phyloP scores from a whole-genome alignment of 495 filamentous ascomycete species.

The Aspergillus nanangensis region DNA sequence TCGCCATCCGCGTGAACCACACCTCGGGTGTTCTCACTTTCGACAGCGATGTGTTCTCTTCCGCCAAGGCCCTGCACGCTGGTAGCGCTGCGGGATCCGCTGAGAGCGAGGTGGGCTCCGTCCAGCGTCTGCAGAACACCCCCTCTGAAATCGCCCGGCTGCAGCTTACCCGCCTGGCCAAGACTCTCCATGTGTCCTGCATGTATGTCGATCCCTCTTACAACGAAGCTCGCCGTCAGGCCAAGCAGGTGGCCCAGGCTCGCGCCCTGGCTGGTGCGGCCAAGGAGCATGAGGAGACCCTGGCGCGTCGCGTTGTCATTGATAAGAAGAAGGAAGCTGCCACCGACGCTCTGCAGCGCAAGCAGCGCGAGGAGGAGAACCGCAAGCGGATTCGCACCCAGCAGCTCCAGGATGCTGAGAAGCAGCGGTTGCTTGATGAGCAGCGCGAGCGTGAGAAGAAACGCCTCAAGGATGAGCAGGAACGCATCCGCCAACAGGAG shows the following conservation, averaged over 20 bases:
- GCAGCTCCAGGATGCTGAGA: conserved; percentile 82
- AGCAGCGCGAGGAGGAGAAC: conserved; percentile 88
- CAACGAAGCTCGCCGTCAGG: conserved; percentile 70
- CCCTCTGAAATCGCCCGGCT: conserved; percentile 96
- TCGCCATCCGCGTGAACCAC: conserved; percentile 94
- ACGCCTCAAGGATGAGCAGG: conserved; percentile 83
- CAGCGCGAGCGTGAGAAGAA: conserved; percentile 85
- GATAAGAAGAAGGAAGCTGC: conserved; percentile 95
- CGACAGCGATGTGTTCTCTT: conserved; percentile 96
- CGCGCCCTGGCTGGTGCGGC: conserved; percentile 83
- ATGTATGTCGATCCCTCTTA: conserved; percentile 91
- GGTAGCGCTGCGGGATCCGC: conserved; percentile 84
- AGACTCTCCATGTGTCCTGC: conserved; percentile 86
- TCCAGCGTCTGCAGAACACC: conserved; percentile 94
- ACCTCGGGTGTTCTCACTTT: conserved; percentile 92
- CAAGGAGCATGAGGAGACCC: conserved; percentile 83
- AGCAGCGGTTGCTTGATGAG: conserved; percentile 80
- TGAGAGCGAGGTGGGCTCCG: conserved; percentile 76
- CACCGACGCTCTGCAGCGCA: conserved; percentile 73
- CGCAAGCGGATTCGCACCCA: conserved; percentile 78
- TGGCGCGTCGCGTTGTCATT: conserved; percentile 85
- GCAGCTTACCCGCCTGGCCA: conserved; percentile 86
- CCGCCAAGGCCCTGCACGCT: conserved; percentile 85
- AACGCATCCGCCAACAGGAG: conserved; percentile 88
- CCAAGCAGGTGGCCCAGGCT: conserved; percentile 73